Evolutionary conservation across 1,284 basidiomycete species (phyloP), one percentile per base, ranked within the genome.

Genomic region (Cryptococcus neoformans): DNA sequence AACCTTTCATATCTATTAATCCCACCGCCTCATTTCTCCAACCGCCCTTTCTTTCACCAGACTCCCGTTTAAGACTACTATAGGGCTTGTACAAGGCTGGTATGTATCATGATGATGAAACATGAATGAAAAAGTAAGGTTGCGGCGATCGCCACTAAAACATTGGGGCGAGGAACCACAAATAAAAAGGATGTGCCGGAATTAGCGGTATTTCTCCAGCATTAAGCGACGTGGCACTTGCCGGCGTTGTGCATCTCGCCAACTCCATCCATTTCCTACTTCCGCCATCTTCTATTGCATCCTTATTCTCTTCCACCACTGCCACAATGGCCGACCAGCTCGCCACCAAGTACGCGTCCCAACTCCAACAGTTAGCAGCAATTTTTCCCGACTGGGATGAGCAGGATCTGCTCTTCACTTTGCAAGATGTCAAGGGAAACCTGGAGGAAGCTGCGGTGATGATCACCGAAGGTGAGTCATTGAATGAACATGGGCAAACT

Each of bases 351-450:
- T 76, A 73, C 65, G 58, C 67, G 37, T 62, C 67, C 6, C 73
- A 78, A 63, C 66, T 78, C 8, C 51, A 58, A 6, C 69, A 73
- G 62, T 67, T 78, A 44, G 56, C 69, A 55, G 65, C 72, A 44
- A 74, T 78, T 60, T 78, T 77, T 65, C 76, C 76, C 11, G 62
- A 68, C n/a, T 78, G 76, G 76, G 73, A 78, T 54, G 66, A 76
- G 58, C 63, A 68, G 49, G 75, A 75, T 54, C 62, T 78, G 11
- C 68, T 67, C 21, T 71, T 70, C 56, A 70, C 75, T n/a, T 62
- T 78, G 50, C 71, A 73, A 59, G 76, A 78, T 62, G 68, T 66
- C 39, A 77, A 68, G 65, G 75, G 75, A 48, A 76, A 67, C 55
- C 69, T 77, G 42, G 76, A 78, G 50, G 76, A 78, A 52, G 74